A percentile compares a stretch with the other conserved stretches of the same genome.
Evolutionary conservation across 2,329 filamentous ascomycete species (phyloP).

Genomic region (Microdochium nivale): DNA sequence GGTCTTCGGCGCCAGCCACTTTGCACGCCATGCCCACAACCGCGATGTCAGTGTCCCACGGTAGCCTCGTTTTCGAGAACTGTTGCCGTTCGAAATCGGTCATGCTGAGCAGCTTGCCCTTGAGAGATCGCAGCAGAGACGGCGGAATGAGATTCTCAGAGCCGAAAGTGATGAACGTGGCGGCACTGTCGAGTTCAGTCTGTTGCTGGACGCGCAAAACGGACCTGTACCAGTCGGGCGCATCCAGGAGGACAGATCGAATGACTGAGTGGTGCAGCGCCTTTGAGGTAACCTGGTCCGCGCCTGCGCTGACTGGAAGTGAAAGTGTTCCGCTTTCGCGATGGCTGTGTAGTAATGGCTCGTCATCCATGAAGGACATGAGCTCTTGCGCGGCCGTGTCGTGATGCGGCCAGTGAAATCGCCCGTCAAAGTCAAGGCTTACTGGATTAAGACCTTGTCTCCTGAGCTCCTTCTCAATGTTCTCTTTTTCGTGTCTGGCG

Average conservation of each 20-base stretch:
- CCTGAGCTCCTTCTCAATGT: constrained; percentile 15
- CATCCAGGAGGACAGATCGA: neutral
- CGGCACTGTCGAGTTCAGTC: neutral
- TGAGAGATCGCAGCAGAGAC: constrained; percentile 6
- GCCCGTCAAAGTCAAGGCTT: constrained; percentile 21
- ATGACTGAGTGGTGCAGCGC: neutral
- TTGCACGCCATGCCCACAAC: constrained; percentile 27
- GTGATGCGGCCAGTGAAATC: constrained; percentile 17
- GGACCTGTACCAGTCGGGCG: neutral
- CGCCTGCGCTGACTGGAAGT: neutral
- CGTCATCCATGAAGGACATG: neutral
- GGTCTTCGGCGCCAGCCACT: constrained; percentile 22
- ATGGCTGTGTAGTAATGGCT: constrained; percentile 1
- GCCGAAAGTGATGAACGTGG: neutral
- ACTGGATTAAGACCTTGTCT: constrained; percentile 14
- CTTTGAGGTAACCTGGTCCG: neutral
- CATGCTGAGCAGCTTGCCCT: constrained; percentile 5
- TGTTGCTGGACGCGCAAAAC: neutral
- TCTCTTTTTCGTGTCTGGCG: constrained; percentile 4
- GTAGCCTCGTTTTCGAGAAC: neutral
- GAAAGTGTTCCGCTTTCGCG: neutral
- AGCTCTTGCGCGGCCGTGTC: neutral
- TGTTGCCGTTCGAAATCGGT: constrained; percentile 4
- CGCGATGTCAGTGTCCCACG: constrained; percentile 17
- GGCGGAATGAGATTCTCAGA: neutral